phyloP scores from a whole-genome alignment of 2,329 filamentous ascomycete species.

The Colletotrichum sansevieriae region DNA sequence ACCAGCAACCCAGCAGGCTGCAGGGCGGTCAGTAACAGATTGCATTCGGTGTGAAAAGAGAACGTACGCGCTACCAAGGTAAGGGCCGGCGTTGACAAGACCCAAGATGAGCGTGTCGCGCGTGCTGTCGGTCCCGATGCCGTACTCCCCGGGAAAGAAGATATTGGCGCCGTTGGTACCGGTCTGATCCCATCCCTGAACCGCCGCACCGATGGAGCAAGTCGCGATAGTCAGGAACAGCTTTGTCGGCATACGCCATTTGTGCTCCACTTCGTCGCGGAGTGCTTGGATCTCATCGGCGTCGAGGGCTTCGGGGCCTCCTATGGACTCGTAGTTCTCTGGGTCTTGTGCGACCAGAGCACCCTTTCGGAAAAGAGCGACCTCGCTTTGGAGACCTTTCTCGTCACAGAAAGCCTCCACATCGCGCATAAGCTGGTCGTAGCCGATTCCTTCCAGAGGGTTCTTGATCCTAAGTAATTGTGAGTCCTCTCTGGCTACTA shows the following conservation, averaged over 20 bases:
- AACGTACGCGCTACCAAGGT: conserved; percentile 58
- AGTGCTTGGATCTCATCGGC: conserved; percentile 72
- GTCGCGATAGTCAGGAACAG: conserved; percentile 76
- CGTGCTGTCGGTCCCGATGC: conserved; percentile 51
- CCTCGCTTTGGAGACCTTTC: conserved; percentile 70
- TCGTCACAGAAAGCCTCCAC: conserved; percentile 73
- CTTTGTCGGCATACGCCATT: conserved; percentile 73
- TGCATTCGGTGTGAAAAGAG: neutral
- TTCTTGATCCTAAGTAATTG: conserved; percentile 57
- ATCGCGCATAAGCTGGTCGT: conserved; percentile 65
- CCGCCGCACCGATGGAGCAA: conserved; percentile 78
- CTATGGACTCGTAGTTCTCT: conserved; percentile 69
- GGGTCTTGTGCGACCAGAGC: conserved; percentile 82
- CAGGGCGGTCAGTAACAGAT: conserved; percentile 29
- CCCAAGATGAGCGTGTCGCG: conserved; percentile 67
- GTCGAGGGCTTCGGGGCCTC: conserved; percentile 67
- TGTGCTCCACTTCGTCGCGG: conserved; percentile 73
- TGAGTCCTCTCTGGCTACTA: neutral
- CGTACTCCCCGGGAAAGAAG: conserved; percentile 65
- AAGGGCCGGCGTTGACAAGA: conserved; percentile 71
- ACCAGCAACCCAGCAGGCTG: conserved; percentile 70
- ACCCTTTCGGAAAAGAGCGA: conserved; percentile 73
- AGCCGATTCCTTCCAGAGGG: conserved; percentile 63
- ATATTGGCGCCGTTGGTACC: conserved; percentile 74
- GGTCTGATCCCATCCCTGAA: conserved; percentile 78